Evolutionary conservation across 495 filamentous ascomycete genomes (phyloP).

Genomic region (Cercophora sp.): DNA sequence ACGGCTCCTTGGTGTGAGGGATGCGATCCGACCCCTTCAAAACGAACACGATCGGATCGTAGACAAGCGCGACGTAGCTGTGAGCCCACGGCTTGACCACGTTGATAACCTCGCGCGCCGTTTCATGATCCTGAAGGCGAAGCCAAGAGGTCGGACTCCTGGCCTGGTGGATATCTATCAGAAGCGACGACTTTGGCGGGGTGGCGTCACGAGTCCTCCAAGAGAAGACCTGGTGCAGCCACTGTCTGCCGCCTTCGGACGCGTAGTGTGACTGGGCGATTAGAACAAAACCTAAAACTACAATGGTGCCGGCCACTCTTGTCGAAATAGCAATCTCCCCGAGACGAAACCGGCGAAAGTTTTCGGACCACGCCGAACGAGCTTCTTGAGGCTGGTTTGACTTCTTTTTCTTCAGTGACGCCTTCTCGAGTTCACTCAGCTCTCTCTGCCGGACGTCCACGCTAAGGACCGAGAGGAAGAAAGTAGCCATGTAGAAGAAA

Average conservation of each 20-base stretch:
- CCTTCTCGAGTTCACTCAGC: slow-evolving; percentile 50
- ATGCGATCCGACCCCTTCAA: slow-evolving; percentile 59
- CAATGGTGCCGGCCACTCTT: slow-evolving; percentile 56
- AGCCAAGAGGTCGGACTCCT: slow-evolving; percentile 68
- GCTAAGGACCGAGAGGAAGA: slow-evolving; percentile 68
- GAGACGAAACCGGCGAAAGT: slow-evolving; percentile 44
- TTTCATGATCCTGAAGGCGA: slow-evolving; percentile 67
- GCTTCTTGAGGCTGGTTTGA: slow-evolving; percentile 11
- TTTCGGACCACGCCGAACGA: slow-evolving; percentile 46
- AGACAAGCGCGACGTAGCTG: slow-evolving; percentile 63
- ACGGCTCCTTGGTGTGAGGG: slow-evolving; percentile 33
- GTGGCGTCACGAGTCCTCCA: slow-evolving; percentile 19
- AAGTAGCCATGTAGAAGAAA: slow-evolving; percentile 65
- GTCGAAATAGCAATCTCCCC: slow-evolving; percentile 54
- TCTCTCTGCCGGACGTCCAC: slow-evolving; percentile 69
- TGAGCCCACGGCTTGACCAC: slow-evolving; percentile 62
- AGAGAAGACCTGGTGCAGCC: slow-evolving; percentile 37
- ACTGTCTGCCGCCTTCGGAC: slow-evolving; percentile 43
- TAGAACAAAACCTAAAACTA: slow-evolving; percentile 58
- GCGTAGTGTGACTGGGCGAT: slow-evolving; percentile 65
- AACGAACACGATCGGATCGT: slow-evolving; percentile 64
- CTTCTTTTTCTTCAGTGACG: slow-evolving; percentile 33
- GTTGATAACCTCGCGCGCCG: slow-evolving; percentile 64
- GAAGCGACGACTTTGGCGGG: slow-evolving; percentile 35
- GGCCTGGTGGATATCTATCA: slow-evolving; percentile 59